phyloP scores from a whole-genome alignment of 1,139 yeast species.

The Pichia sp. region DNA sequence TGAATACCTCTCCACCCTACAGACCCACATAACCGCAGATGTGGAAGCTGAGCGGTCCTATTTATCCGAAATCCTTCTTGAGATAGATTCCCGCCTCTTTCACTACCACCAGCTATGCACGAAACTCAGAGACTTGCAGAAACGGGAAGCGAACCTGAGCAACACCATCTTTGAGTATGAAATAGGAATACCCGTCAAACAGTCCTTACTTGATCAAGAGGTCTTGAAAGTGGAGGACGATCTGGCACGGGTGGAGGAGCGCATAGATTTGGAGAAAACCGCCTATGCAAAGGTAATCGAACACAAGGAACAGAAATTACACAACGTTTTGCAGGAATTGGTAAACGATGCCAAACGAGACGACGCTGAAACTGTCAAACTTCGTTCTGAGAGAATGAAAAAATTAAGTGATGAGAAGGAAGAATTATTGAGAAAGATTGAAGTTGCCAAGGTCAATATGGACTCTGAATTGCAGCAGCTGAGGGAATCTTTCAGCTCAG shows the following conservation, averaged over 20 bases:
- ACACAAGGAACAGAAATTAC: constrained; percentile 4
- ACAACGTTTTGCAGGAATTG: constrained; percentile 4
- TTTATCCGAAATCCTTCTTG: background rate
- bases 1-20: constrained; percentile 7
- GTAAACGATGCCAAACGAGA: constrained; percentile 5
- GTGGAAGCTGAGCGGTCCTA: constrained; percentile 7
- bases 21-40: constrained; percentile 9
- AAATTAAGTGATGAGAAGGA: constrained; percentile 3
- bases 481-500: background rate
- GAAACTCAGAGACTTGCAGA: constrained; percentile 8
- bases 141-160: background rate
- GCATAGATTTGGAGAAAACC: constrained; percentile 2
- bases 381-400: constrained; percentile 1
- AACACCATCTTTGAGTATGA: constrained; percentile 13
- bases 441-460: constrained; percentile 7
- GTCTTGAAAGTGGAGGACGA: background rate
- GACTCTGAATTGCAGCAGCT: background rate
- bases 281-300: background rate
- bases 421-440: constrained; percentile 4
- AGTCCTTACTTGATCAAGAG: background rate
- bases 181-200: constrained; percentile 12
- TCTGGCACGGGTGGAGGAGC: background rate
- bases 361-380: constrained; percentile 6
- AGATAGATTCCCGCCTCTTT: constrained; percentile 2
- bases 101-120: constrained; percentile 8